Percentiles rank a stretch among this genome's conserved stretches.
Evolutionary conservation across 371 early-diverging fungal genomes (phyloP).

Genomic region (Syncephalastrum contaminatum): DNA sequence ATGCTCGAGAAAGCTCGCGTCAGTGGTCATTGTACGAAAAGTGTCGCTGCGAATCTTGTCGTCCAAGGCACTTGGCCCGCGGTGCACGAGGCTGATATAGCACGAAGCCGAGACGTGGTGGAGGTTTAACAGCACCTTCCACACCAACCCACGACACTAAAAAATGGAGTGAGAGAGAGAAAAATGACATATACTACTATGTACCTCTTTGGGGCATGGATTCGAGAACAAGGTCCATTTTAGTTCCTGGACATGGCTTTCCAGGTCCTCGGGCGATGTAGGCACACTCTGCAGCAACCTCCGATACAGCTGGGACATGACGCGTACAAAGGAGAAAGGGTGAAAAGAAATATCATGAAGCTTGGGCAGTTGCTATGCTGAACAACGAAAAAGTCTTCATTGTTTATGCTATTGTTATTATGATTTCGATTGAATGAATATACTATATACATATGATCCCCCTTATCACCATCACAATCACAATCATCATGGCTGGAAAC

Average conservation of each 20-base stretch:
- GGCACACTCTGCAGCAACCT: no score
- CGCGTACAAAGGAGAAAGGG: no score
- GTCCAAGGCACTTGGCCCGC: slow-evolving; percentile 69
- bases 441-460: no score
- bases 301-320: no score
- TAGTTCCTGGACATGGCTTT: slow-evolving; percentile 19
- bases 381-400: no score
- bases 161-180: background rate
- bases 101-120: slow-evolving; percentile 72
- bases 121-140: slow-evolving; percentile 85
- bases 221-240: slow-evolving; percentile 14
- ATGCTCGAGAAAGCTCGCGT: slow-evolving; percentile 65
- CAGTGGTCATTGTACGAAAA: slow-evolving; percentile 84
- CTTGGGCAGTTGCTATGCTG: no score
- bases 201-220: slow-evolving; percentile 27
- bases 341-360: no score
- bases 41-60: slow-evolving; percentile 91
- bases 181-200: no score
- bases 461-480: no score
- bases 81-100: slow-evolving; percentile 70
- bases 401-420: no score
- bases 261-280: slow-evolving; percentile 9
- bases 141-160: slow-evolving; percentile 53
- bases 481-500: no score
- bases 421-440: no score